phyloP scores from a whole-genome alignment of 192 early-diverging fungal species.

The Podila epicladia region DNA sequence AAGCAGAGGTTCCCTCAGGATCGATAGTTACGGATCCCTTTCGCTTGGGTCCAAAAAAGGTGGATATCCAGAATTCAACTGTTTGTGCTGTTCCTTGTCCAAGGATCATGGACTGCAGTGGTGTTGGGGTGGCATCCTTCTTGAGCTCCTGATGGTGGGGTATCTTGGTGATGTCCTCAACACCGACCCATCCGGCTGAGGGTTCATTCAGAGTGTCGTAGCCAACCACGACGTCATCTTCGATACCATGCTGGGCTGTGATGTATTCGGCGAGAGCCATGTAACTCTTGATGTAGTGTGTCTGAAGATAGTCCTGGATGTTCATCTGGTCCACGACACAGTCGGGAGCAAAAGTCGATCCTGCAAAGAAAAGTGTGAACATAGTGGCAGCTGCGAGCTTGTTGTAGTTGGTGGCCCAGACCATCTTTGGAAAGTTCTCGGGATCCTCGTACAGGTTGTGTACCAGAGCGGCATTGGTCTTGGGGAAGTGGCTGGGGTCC shows the following conservation, averaged over 20 bases:
- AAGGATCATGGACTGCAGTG: conserved; percentile 61
- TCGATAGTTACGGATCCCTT: conserved; percentile 51
- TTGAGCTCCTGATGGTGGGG: conserved; percentile 55
- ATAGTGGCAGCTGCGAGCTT: conserved; percentile 65
- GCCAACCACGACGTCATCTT: conserved; percentile 59
- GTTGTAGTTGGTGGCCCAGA: conserved; percentile 69
- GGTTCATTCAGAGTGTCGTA: conserved; percentile 70
- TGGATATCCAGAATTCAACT: conserved; percentile 60
- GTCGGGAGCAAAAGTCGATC: conserved; percentile 56
- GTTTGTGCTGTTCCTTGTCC: conserved; percentile 55
- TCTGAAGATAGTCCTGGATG: conserved; percentile 68
- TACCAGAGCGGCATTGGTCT: conserved; percentile 64
- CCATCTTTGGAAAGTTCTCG: conserved; percentile 64
- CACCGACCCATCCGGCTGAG: conserved; percentile 58
- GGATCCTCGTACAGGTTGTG: conserved; percentile 58
- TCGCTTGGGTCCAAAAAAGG: conserved; percentile 60
- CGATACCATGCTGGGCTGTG: conserved; percentile 45
- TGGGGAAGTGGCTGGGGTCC: conserved; percentile 51
- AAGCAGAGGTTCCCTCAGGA: conserved; percentile 51
- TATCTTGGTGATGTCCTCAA: conserved; percentile 54
- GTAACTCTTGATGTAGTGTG: conserved; percentile 60
- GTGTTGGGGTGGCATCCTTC: conserved; percentile 63
- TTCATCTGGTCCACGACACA: conserved; percentile 60
- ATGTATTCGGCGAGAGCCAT: conserved; percentile 54
- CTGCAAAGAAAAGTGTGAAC: conserved; percentile 66